These are phyloP conservation scores for Penicillium lagena DNA, from an alignment of 495 filamentous ascomycete species.

Conservation along the genomic window DNA sequence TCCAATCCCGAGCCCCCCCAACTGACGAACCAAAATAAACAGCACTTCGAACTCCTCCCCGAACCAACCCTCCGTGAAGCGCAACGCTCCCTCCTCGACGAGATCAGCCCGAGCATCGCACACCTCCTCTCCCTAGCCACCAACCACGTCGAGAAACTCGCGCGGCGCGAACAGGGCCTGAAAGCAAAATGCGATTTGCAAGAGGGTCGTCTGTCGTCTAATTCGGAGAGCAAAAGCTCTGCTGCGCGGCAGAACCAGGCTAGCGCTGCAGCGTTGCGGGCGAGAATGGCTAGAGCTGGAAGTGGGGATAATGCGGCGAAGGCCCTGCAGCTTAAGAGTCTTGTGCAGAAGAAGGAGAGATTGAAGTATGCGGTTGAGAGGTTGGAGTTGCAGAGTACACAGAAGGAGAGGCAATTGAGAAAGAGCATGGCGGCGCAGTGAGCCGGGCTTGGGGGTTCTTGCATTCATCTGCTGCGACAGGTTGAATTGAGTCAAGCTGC, in stretches of 20 bases:
- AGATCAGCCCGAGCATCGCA: conserved; percentile 69
- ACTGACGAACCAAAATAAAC: not conserved
- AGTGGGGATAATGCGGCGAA: conserved; percentile 37
- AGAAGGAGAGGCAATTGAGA: conserved; percentile 68
- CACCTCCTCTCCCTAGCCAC: conserved; percentile 58
- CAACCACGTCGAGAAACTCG: conserved; percentile 65
- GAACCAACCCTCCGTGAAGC: conserved; percentile 61
- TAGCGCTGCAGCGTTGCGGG: conserved; percentile 11
- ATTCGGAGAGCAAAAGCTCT: conserved; percentile 22
- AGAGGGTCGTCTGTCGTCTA: conserved; percentile 55
- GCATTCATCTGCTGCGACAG: not conserved
- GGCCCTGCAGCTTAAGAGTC: conserved; percentile 53
- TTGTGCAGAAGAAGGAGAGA: conserved; percentile 71
- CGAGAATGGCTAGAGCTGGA: conserved; percentile 16
- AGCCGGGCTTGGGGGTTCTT: conserved; percentile 1
- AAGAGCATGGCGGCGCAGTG: conserved; percentile 65
- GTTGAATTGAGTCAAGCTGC: not conserved
- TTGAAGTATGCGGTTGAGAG: conserved; percentile 71
- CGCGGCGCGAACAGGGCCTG: conserved; percentile 62
- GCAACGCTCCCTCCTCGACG: conserved; percentile 61
- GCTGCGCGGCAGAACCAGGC: conserved; percentile 15
- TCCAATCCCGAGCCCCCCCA: too few relatives aligned
- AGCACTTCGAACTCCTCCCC: conserved; percentile 79
- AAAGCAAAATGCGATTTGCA: conserved; percentile 65
- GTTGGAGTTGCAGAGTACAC: conserved; percentile 57